A percentile compares a stretch with the other conserved stretches of the same genome.
phyloP scores from a whole-genome alignment of 768 basidiomycete genomes.

The Hygrocybe coccinea region DNA sequence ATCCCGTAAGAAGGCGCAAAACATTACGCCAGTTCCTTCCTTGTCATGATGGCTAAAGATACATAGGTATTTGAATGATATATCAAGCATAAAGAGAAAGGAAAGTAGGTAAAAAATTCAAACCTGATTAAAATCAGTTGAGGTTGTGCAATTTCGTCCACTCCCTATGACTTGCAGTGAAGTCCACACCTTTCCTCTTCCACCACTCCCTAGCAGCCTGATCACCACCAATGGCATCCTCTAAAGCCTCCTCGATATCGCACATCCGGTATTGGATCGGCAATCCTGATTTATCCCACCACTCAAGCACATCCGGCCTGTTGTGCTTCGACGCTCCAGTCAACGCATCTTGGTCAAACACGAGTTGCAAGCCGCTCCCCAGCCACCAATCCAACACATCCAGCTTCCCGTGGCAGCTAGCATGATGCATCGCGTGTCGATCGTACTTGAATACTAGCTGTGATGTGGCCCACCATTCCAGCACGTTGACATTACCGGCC shows the following conservation, averaged over 20 bases:
- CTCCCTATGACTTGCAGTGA: slow-evolving; percentile 77
- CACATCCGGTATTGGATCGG: slow-evolving; percentile 85
- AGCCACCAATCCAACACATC: slow-evolving; percentile 84
- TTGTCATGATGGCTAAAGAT: too few species aligned
- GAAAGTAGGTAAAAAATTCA: not conserved
- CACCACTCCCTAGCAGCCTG: slow-evolving; percentile 75
- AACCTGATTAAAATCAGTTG: slow-evolving; percentile 39
- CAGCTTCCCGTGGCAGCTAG: slow-evolving; percentile 74
- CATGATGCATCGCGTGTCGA: slow-evolving; percentile 68
- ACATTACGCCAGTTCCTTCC: too few species aligned
- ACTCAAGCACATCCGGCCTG: slow-evolving; percentile 74
- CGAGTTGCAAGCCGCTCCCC: slow-evolving; percentile 66
- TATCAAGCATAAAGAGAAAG: too few species aligned
- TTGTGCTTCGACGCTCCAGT: slow-evolving; percentile 79
- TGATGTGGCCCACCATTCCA: slow-evolving; percentile 84
- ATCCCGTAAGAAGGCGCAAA: too few species aligned
- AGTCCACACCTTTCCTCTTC: slow-evolving; percentile 75
- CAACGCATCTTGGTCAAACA: slow-evolving; percentile 77
- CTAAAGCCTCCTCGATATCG: slow-evolving; percentile 87
- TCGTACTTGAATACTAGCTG: slow-evolving; percentile 78
- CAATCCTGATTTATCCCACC: slow-evolving; percentile 81
- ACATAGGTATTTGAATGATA: too few species aligned
- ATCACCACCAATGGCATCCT: slow-evolving; percentile 81
- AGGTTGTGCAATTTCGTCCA: slow-evolving; percentile 82
- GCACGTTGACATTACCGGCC: slow-evolving; percentile 66